Evolutionary conservation across 352 stramenopile genomes (phyloP).

Genomic region (Globisporangium splendens): DNA sequence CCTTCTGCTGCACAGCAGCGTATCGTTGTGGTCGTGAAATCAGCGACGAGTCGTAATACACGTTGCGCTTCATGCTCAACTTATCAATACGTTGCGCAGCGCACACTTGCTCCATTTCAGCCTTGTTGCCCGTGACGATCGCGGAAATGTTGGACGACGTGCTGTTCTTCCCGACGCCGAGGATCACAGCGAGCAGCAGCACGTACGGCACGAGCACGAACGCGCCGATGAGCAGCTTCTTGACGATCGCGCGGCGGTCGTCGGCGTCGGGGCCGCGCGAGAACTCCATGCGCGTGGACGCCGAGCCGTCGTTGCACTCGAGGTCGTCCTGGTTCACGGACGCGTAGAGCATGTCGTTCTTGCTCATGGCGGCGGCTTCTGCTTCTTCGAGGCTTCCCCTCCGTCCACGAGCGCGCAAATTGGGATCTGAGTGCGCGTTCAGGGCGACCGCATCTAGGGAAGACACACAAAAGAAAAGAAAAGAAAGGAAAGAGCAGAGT

Average conservation of each 20-base stretch:
- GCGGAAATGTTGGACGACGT: conserved; percentile 4
- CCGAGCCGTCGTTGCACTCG: conserved; percentile 39
- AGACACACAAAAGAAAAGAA: background rate
- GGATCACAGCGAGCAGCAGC: conserved; percentile 51
- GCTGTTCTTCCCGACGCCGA: conserved; percentile 22
- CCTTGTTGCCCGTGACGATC: conserved; percentile 17
- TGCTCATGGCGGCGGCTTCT: conserved; percentile 14
- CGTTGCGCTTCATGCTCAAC: conserved; percentile 69
- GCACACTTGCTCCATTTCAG: conserved; percentile 41
- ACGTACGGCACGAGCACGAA: conserved; percentile 63
- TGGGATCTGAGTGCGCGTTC: background rate
- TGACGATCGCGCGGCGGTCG: conserved; percentile 39
- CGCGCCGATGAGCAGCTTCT: conserved; percentile 47
- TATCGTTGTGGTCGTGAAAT: conserved; percentile 60
- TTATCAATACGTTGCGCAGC: conserved; percentile 59
- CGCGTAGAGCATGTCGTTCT: conserved; percentile 54
- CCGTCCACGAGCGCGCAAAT: conserved; percentile 3
- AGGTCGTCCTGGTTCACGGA: conserved; percentile 68
- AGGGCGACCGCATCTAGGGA: background rate
- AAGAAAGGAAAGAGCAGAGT: background rate
- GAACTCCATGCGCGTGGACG: conserved; percentile 31
- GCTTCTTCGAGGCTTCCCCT: background rate
- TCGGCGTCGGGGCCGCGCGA: conserved; percentile 46
- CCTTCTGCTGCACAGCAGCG: conserved; percentile 91
- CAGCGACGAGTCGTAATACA: conserved; percentile 83